Base-by-base conservation (phyloP, 441 rosid species). In the Croton laevigatus region DNA sequence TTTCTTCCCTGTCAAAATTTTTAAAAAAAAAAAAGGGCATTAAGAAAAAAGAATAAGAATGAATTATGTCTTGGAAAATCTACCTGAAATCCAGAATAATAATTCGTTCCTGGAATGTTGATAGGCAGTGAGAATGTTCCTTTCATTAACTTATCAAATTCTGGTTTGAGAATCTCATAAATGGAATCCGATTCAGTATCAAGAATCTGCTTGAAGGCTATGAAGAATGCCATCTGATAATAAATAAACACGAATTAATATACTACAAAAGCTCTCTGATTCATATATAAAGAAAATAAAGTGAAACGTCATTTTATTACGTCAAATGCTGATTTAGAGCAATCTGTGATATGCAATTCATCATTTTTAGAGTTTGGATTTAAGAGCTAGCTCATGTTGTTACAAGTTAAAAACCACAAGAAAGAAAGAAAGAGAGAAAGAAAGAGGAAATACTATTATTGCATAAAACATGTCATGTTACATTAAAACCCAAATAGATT, bases 111-210 rank as follows among this genome's bases (percentile, higher is more conserved):
- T 8, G 88, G 93, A 19, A 86, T 62, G 76, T 88, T 74, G 44
- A 86, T 78, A 6, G 91, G 88, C 36, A 88, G 81, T 11, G 93
- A 86, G 32, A 85, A 37, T 59, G 89, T 71, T 49, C 89, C 91
- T 8, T 65, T 51, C 8, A 80, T 77, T 44, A 86, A 78, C 79
- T 82, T 83, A 76, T 83, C 83, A 72, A 85, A 86, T 64, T 69
- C 88, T 22, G 37, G 46, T 73, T 66, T 84, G 82, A 88, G 82
- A 38, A 60, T 78, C 46, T 78, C 72, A 32, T 71, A 58, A 6
- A 75, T 54, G 55, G 73, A 54, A 13, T 60, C 59, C 6, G 81
- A 75, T 73, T 83, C 81, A n/a, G 59, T 62, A 11, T 62, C 83
- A 0, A 76, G 74, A 1, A 82, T 81, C 71, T 76, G 85, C 74